phyloP scores from a whole-genome alignment of 768 basidiomycete species.

The Amanita phalloides region DNA sequence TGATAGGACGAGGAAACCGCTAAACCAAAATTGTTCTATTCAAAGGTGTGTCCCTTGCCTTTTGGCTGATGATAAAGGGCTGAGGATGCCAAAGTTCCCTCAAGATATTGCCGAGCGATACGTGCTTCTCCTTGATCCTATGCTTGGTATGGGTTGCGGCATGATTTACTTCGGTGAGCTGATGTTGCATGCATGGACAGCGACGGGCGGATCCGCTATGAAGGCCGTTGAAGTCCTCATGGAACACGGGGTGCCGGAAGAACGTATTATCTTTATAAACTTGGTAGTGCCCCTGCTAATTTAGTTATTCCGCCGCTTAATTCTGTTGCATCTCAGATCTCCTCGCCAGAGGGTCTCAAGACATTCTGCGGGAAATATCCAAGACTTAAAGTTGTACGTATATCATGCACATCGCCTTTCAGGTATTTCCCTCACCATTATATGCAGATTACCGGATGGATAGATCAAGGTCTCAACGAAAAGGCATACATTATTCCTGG shows the following conservation, averaged over 20 bases:
- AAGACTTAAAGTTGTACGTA: slow-evolving; percentile 61
- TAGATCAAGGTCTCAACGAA: slow-evolving; percentile 86
- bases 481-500: slow-evolving; percentile 89
- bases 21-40: slow-evolving; percentile 86
- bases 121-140: slow-evolving; percentile 91
- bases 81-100: slow-evolving; percentile 52
- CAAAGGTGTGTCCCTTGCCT: slow-evolving; percentile 40
- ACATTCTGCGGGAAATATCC: slow-evolving; percentile 74
- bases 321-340: slow-evolving; percentile 41
- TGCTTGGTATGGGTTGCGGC: slow-evolving; percentile 66
- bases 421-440: neutral
- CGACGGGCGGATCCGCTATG: slow-evolving; percentile 95
- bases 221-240: slow-evolving; percentile 94
- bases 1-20: slow-evolving; percentile 89
- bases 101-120: slow-evolving; percentile 88
- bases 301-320: neutral
- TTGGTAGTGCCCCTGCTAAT: slow-evolving; percentile 37
- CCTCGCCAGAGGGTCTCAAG: slow-evolving; percentile 82
- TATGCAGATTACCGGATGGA: slow-evolving; percentile 87
- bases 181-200: slow-evolving; percentile 20
- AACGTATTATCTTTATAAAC: slow-evolving; percentile 92
- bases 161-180: neutral
- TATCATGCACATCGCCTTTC: neutral
- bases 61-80: neutral
- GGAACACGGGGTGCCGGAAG: slow-evolving; percentile 88